phyloP scores from a whole-genome alignment of 352 stramenopile species.

The Phytophthora boehmeriae region DNA sequence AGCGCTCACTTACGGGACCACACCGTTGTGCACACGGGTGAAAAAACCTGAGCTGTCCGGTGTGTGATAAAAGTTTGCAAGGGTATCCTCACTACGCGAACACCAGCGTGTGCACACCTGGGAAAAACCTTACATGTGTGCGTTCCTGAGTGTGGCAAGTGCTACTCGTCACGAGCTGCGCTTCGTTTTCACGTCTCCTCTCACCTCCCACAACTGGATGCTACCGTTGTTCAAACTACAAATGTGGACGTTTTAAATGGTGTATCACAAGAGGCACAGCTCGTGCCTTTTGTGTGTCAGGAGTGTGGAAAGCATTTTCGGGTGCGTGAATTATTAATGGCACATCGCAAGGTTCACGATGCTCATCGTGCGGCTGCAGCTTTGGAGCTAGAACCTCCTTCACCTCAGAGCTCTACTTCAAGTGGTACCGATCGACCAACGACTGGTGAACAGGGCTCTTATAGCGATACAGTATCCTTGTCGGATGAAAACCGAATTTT shows the following conservation, averaged over 20 bases:
- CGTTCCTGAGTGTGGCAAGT: conserved; percentile 57
- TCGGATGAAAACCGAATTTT: conserved; percentile 27
- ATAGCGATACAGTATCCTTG: not conserved
- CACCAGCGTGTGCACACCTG: conserved; percentile 75
- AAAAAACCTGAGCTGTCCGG: conserved; percentile 59
- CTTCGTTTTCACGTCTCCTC: conserved; percentile 61
- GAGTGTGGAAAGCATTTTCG: conserved; percentile 40
- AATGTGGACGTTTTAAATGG: not conserved
- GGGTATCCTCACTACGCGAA: conserved; percentile 62
- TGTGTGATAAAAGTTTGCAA: conserved; percentile 60
- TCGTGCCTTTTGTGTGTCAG: conserved; percentile 24
- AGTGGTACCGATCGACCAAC: conserved; percentile 8
- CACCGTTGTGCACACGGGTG: conserved; percentile 75
- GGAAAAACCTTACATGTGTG: conserved; percentile 73
- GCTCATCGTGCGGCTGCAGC: conserved; percentile 20
- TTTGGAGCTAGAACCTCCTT: conserved; percentile 15
- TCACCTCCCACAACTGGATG: conserved; percentile 26
- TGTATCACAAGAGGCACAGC: not conserved
- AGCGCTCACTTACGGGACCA: conserved; percentile 73
- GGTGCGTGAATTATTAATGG: conserved; percentile 36
- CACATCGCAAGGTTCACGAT: conserved; percentile 26
- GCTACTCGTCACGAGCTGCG: conserved; percentile 67
- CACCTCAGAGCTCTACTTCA: conserved; percentile 16
- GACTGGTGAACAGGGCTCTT: not conserved
- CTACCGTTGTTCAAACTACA: conserved; percentile 8